Percentiles rank a stretch among this genome's conserved stretches.
phyloP scores from a whole-genome alignment of 2,329 filamentous ascomycete species.

The Fusarium hainanense region DNA sequence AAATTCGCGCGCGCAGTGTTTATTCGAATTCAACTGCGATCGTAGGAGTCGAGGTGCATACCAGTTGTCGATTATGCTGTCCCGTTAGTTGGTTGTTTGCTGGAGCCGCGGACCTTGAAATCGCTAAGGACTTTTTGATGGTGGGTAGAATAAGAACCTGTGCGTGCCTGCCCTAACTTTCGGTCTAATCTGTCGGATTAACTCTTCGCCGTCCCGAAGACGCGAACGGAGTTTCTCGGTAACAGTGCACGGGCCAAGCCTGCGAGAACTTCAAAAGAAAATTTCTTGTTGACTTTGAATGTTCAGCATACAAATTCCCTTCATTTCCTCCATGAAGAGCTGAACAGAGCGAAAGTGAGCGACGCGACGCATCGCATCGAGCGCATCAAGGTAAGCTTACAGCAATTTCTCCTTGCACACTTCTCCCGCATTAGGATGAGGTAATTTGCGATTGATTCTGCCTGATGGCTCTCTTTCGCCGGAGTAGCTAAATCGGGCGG shows the following conservation, averaged over 20 bases:
- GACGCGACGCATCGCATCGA: not conserved
- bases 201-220: conserved; percentile 43
- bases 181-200: conserved; percentile 44
- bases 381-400: conserved; percentile 47
- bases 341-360: conserved; percentile 5
- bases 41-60: conserved; percentile 50
- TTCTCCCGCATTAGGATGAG: conserved; percentile 74
- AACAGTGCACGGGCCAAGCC: conserved; percentile 37
- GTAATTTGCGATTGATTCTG: conserved; percentile 99
- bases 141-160: conserved; percentile 54
- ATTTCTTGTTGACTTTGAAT: conserved; percentile 20
- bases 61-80: conserved; percentile 55
- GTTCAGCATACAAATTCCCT: conserved; percentile 4
- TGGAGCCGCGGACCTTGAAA: conserved; percentile 52
- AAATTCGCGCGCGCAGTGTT: conserved; percentile 41
- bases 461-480: conserved; percentile 87
- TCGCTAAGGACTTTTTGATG: conserved; percentile 57
- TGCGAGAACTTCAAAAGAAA: conserved; percentile 46
- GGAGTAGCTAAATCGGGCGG: conserved; percentile 82
- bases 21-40: conserved; percentile 42
- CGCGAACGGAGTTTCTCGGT: not conserved
- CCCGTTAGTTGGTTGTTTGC: conserved; percentile 54
- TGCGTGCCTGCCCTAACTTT: conserved; percentile 53
- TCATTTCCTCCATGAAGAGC: conserved; percentile 33
- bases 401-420: conserved; percentile 5